Evolutionary conservation across 1,139 yeast species (phyloP).

Genomic region (Candida smagusa): DNA sequence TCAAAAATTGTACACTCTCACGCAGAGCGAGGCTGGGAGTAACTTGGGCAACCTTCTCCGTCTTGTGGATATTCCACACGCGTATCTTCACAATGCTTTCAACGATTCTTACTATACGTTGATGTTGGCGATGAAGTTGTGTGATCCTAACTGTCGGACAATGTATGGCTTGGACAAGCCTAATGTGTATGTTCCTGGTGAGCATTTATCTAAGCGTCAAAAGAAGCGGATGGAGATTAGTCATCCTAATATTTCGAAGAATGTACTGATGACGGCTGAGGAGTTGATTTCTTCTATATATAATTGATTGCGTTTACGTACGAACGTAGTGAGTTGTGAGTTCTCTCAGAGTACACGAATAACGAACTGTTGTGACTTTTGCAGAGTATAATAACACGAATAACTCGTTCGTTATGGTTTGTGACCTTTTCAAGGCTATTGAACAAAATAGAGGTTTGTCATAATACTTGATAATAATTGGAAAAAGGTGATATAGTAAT

Average conservation of each 20-base stretch:
- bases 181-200: no score
- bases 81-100: slow-evolving; percentile 75
- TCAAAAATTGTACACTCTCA: slow-evolving; percentile 40
- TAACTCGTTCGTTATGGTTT: no score
- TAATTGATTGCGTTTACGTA: no score
- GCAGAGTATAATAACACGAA: no score
- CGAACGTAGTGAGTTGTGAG: no score
- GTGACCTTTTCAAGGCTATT: no score
- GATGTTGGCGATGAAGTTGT: slow-evolving; percentile 46
- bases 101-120: slow-evolving; percentile 77
- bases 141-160: slow-evolving; percentile 52
- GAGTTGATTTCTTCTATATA: no score
- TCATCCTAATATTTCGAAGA: slow-evolving; percentile 4
- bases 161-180: slow-evolving; percentile 21
- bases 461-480: no score
- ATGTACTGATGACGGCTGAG: background rate
- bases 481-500: no score
- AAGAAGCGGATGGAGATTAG: slow-evolving; percentile 3
- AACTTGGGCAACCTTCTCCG: slow-evolving; percentile 52
- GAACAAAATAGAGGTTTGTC: no score
- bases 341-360: no score
- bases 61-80: slow-evolving; percentile 55
- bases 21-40: slow-evolving; percentile 42
- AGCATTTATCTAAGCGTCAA: background rate
- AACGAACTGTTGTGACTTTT: no score